Base-by-base conservation (phyloP, 805 yeast species). In the Saturnispora kantuleensis region DNA sequence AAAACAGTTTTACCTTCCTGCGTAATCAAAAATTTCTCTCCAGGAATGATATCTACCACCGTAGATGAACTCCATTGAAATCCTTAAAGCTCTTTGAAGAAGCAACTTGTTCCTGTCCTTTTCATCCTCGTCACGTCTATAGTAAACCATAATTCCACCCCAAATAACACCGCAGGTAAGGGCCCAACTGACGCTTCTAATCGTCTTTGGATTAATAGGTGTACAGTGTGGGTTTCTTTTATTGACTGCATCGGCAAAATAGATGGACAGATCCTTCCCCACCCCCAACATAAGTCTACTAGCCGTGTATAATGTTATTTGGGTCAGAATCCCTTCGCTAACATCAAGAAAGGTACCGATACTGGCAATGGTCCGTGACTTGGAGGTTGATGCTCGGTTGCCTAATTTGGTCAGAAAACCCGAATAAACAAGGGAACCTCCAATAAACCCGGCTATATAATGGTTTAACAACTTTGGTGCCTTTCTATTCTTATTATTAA, bases 111-210 rank as follows among this genome's bases (percentile, higher is more conserved):
- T 13, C n/a, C 28, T 33, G 10, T 38, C 34, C 6, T 43, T 36
- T 4, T 40, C 16, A 17, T 71, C 70, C 2, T 82, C 81, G 51
- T 82, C 80, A 47, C 68, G 66, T 46, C 80, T 72, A 59, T 81
- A 83, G 41, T 84, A 66, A 54, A 74, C 70, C 89, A 84, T 82
- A 33, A 82, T 84, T 21, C 73, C 56, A 0, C 81, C 90, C 94
- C 94, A 84, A 8, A 77, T 68, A 7, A 77, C 48, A 12, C 81
- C 76, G 1, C 88, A 80, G 52, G 78, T 74, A 38, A 73, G 57
- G 37, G 74, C 66, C 87, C 88, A 84, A 0, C 72, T 59, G 3
- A 46, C 37, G 15, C 53, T 55, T 39, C 65, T 63, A 5, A 70
- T 52, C 36, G 48, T 49, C 43, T 42, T 29, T 8, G 32, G 12